These are phyloP conservation scores for Amylostereum areolatum DNA, from an alignment of 1,284 basidiomycete genomes.

Conservation along the genomic window DNA sequence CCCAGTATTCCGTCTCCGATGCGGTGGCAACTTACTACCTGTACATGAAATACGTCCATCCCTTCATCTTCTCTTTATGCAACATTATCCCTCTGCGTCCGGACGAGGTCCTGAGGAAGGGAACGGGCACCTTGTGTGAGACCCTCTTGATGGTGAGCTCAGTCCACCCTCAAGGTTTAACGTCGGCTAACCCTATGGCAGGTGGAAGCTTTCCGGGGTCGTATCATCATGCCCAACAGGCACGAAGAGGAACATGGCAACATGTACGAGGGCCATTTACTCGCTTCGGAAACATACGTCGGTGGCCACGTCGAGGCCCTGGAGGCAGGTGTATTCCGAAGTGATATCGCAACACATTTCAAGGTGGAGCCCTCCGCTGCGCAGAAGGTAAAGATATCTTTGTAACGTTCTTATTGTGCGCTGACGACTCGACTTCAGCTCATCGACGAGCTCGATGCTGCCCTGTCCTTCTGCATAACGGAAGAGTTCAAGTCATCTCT, in stretches of 20 bases:
- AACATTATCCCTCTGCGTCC: conserved; percentile 98
- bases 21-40: conserved; percentile 99
- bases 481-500: conserved; percentile 84
- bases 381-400: conserved; percentile 55
- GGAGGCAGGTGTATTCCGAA: conserved; percentile 97
- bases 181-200: conserved; percentile 24
- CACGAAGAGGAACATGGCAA: conserved; percentile 92
- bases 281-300: conserved; percentile 97
- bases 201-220: conserved; percentile 92
- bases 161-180: neutral
- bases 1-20: conserved; percentile 99
- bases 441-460: conserved; percentile 91
- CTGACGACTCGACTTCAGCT: conserved; percentile 46
- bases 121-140: conserved; percentile 95
- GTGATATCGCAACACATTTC: conserved; percentile 94
- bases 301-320: conserved; percentile 98
- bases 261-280: conserved; percentile 93
- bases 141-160: conserved; percentile 90
- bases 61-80: conserved; percentile 98
- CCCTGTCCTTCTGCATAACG: conserved; percentile 83
- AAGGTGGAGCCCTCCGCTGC: conserved; percentile 88
- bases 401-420: neutral
- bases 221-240: conserved; percentile 97
- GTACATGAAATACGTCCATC: conserved; percentile 99
- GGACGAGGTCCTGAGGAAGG: conserved; percentile 95